Percentiles rank a stretch among this genome's conserved stretches.
phyloP scores from a whole-genome alignment of 805 yeast species.

The Citeromyces matritensis region DNA sequence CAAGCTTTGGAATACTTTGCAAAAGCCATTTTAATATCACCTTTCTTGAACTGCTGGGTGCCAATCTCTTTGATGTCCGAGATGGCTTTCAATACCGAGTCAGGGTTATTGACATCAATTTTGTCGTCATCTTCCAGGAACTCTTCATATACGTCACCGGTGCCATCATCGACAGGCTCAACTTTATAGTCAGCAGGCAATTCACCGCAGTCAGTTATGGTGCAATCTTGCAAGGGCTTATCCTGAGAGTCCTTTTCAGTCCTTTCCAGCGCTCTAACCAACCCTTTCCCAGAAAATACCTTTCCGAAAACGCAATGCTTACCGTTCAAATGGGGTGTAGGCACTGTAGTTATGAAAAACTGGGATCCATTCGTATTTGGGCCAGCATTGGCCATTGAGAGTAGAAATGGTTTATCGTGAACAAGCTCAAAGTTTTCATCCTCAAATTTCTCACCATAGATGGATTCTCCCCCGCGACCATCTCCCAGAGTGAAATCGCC shows the following conservation, averaged over 20 bases:
- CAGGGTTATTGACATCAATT: slow-evolving; percentile 44
- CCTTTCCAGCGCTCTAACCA: slow-evolving; percentile 68
- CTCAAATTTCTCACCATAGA: slow-evolving; percentile 75
- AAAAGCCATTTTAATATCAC: slow-evolving; percentile 39
- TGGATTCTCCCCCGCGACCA: slow-evolving; percentile 75
- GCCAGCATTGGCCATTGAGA: slow-evolving; percentile 97
- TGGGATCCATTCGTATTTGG: slow-evolving; percentile 94
- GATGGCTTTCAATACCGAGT: slow-evolving; percentile 53
- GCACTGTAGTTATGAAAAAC: slow-evolving; percentile 83
- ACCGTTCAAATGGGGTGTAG: slow-evolving; percentile 89
- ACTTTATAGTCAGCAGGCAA: slow-evolving; percentile 26
- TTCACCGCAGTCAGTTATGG: slow-evolving; percentile 68
- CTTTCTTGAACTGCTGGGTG: slow-evolving; percentile 55
- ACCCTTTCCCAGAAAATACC: slow-evolving; percentile 67
- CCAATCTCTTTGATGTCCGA: slow-evolving; percentile 61
- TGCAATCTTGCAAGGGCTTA: slow-evolving; percentile 56
- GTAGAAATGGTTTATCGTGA: slow-evolving; percentile 75
- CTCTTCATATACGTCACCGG: slow-evolving; percentile 76
- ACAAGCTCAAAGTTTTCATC: slow-evolving; percentile 73
- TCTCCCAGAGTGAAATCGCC: slow-evolving; percentile 72
- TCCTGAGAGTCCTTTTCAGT: slow-evolving; percentile 51
- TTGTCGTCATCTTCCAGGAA: slow-evolving; percentile 58
- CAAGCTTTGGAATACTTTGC: slow-evolving; percentile 64
- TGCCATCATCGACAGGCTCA: slow-evolving; percentile 48
- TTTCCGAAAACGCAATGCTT: slow-evolving; percentile 96